These are phyloP conservation scores for Calendula officinalis DNA, from an alignment of 129 eudicot genomes.

Conservation along the genomic window DNA sequence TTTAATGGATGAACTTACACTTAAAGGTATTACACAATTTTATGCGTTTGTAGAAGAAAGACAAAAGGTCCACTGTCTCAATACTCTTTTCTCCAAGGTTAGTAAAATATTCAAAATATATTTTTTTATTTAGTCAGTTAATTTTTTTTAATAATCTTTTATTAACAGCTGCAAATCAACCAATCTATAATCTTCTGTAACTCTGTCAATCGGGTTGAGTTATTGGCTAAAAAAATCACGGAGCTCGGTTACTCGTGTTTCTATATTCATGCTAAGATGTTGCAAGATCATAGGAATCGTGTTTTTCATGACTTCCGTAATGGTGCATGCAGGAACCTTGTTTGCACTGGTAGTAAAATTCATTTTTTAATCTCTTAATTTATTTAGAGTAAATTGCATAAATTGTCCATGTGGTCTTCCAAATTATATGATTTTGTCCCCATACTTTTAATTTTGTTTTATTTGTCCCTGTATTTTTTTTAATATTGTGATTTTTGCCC, in stretches of 20 bases:
- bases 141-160: slow-evolving; percentile 14
- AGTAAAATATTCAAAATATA: slow-evolving; percentile 2
- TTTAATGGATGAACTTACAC: slow-evolving; percentile 53
- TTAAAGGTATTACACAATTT: slow-evolving; percentile 45
- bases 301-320: slow-evolving; percentile 70
- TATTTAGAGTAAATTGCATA: too few relatives aligned
- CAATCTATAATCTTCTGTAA: background rate
- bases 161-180: slow-evolving; percentile 64
- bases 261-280: slow-evolving; percentile 15
- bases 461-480: too few relatives aligned
- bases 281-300: slow-evolving; percentile 30
- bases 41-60: slow-evolving; percentile 80
- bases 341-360: slow-evolving; percentile 52
- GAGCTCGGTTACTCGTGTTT: slow-evolving; percentile 36
- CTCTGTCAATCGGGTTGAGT: slow-evolving; percentile 19
- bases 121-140: background rate
- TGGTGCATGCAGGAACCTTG: slow-evolving; percentile 18
- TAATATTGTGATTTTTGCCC: too few relatives aligned
- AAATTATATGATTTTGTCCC: too few relatives aligned
- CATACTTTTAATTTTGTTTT: too few relatives aligned
- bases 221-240: slow-evolving; percentile 15
- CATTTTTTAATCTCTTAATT: background rate
- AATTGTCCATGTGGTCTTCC: too few relatives aligned
- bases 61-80: too few relatives aligned
- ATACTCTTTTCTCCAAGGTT: slow-evolving; percentile 45